phyloP scores from a whole-genome alignment of 768 basidiomycete genomes.

The Strobilomyces confusus region DNA sequence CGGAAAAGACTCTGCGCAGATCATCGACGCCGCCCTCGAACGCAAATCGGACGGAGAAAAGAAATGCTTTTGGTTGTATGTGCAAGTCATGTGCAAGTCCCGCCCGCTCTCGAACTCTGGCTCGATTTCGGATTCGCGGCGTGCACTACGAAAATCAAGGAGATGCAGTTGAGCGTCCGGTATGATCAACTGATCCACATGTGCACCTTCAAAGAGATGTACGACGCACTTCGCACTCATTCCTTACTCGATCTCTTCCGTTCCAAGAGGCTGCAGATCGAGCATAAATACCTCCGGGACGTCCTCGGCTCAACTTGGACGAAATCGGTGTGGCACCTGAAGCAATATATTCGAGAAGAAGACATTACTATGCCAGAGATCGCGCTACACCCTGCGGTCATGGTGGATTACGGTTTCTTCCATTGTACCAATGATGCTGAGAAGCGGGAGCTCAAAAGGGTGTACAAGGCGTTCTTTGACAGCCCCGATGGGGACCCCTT shows the following conservation, averaged over 20 bases:
- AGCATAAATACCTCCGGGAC: background rate
- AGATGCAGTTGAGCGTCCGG: background rate
- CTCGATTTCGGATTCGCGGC: conserved; percentile 3
- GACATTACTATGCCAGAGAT: background rate
- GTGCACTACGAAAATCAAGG: background rate
- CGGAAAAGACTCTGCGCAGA: background rate
- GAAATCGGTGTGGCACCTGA: conserved; percentile 3
- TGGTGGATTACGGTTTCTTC: conserved; percentile 3
- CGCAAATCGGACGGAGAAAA: background rate
- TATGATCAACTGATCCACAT: background rate
- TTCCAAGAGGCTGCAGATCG: background rate
- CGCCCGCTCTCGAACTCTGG: background rate
- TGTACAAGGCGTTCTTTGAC: background rate
- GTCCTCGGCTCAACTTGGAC: background rate
- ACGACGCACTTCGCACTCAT: background rate
- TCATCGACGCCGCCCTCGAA: background rate
- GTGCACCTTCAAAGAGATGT: conserved; percentile 1
- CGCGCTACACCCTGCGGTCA: background rate
- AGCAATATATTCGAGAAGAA: background rate
- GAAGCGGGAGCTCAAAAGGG: background rate
- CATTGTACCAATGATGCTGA: background rate
- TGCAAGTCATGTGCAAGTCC: background rate
- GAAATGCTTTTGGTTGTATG: background rate
- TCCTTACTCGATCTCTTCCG: background rate
- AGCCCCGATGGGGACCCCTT: background rate